Conservation (phyloP, 768 basidiomycete genomes). For the Boletus bicolor region DNA sequence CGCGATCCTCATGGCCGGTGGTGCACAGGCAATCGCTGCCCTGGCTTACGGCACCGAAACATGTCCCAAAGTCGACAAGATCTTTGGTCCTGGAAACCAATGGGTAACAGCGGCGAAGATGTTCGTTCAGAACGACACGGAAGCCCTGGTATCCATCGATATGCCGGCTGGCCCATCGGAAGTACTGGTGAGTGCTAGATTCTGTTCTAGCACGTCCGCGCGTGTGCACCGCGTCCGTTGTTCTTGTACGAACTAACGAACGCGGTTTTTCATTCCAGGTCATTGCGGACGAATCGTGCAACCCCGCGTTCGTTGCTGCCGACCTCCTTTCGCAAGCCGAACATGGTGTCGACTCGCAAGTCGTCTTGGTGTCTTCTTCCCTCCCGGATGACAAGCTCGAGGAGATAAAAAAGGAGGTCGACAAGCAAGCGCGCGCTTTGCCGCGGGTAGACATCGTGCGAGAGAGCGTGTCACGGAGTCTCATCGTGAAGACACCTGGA, state of each 20-base stretch:
- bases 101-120: slow-evolving; percentile 99
- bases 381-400: slow-evolving; percentile 59
- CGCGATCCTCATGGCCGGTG: slow-evolving; percentile 90
- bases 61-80: slow-evolving; percentile 98
- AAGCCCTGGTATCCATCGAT: slow-evolving; percentile 94
- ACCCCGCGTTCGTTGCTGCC: slow-evolving; percentile 90
- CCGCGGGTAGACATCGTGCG: slow-evolving; percentile 88
- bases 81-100: slow-evolving; percentile 98
- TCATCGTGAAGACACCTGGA: slow-evolving; percentile 72
- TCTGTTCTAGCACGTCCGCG: slow-evolving; percentile 28
- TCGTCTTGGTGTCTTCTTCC: slow-evolving; percentile 82
- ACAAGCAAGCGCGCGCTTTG: slow-evolving; percentile 80
- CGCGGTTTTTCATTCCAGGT: slow-evolving; percentile 53
- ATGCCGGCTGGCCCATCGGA: slow-evolving; percentile 99
- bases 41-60: slow-evolving; percentile 95
- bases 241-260: slow-evolving; percentile 35
- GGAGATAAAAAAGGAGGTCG: slow-evolving; percentile 82
- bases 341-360: slow-evolving; percentile 97
- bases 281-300: slow-evolving; percentile 84
- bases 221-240: slow-evolving; percentile 50
- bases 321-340: slow-evolving; percentile 98
- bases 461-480: slow-evolving; percentile 83
- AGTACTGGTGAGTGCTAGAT: slow-evolving; percentile 64
- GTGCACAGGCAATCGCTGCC: slow-evolving; percentile 93
- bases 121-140: slow-evolving; percentile 98